These are phyloP conservation scores for Mortierella antarctica DNA, from an alignment of 192 early-diverging fungal genomes.

Conservation along the genomic window DNA sequence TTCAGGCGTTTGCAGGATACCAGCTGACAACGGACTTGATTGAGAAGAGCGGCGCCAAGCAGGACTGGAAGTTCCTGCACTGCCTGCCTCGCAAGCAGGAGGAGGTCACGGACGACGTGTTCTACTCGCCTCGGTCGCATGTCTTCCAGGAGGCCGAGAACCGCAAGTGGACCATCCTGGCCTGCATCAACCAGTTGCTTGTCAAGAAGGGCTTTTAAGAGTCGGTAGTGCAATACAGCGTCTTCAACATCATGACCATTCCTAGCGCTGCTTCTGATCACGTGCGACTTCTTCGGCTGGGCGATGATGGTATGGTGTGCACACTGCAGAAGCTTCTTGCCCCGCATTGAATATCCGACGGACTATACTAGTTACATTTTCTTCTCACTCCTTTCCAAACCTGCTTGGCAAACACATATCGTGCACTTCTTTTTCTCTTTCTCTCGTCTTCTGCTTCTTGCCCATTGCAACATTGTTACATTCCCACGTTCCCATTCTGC, in stretches of 20 bases:
- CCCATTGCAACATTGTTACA: not conserved
- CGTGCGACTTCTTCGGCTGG: not conserved
- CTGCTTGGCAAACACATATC: not conserved
- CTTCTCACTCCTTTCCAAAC: not conserved
- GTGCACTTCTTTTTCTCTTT: not conserved
- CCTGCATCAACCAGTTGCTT: constrained; percentile 78
- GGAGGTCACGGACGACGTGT: constrained; percentile 98
- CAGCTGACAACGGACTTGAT: constrained; percentile 91
- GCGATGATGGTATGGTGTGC: too few relatives aligned
- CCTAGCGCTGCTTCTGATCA: not conserved
- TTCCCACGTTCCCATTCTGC: not conserved
- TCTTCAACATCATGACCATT: not conserved
- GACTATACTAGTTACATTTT: too few relatives aligned
- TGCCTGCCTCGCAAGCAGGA: constrained; percentile 96
- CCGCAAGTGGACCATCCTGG: constrained; percentile 97
- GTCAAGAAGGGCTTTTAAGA: constrained; percentile 64
- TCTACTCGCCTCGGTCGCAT: constrained; percentile 89
- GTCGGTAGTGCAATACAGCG: not conserved
- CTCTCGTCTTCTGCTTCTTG: not conserved
- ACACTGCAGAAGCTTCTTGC: too few relatives aligned
- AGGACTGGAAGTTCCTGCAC: constrained; percentile 98
- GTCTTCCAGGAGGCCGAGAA: constrained; percentile 99
- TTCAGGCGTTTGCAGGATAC: constrained; percentile 88
- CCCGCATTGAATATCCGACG: too few relatives aligned
- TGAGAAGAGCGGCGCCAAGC: constrained; percentile 76